Base-by-base conservation (phyloP, 169 alveolate species). In the Plasmodium knowlesi region DNA sequence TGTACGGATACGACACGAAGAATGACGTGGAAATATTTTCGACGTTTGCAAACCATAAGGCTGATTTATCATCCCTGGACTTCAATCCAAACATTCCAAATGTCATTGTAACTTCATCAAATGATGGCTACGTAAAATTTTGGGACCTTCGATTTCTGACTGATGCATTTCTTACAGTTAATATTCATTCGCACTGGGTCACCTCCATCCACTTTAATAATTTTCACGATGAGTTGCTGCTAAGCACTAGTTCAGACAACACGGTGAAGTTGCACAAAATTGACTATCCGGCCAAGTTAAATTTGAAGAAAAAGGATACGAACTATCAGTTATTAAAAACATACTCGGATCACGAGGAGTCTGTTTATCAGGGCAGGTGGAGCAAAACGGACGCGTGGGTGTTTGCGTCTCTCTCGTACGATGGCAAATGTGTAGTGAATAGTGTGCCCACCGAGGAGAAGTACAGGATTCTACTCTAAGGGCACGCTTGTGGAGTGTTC, bases 51-150 rank as follows among this genome's bases (percentile, higher is more conserved):
- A 93, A 85, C 46, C 98, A 97, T 81, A 76, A 88, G 30, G 96
- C 96, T 32, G 92, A 93, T 53, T 83, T 97, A 61, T 86, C 96
- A 28, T 95, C 95, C 22, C 6, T 97, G 2, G 98, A 97, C 91
- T 98, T 96, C 92, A 98, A 98, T 84, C 98, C 99, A 4, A 97
- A 97, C 78, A 97, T 97, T 41, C 99, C 99, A 1, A 97, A 97
- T 92, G 97, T 97, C 84, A 39, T 98, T 54, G 97, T 97, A 34
- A 96, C 98, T 16, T 96, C 97, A 37, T 98, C 98, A 16, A 96
- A 97, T 91, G 99, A 98, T 95, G 95, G 95, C 37, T 92, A 93
- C 32, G 54, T 97, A 53, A 95, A 97, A 79, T 95, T 97, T 74
- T 98, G 99, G 99, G 99, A 98, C 93, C 86, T 98, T 16, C 89